Percentiles rank a stretch among this genome's conserved stretches.
Evolutionary conservation across 2,329 filamentous ascomycete species (phyloP).

Genomic region (Curvularia eragrostidis): DNA sequence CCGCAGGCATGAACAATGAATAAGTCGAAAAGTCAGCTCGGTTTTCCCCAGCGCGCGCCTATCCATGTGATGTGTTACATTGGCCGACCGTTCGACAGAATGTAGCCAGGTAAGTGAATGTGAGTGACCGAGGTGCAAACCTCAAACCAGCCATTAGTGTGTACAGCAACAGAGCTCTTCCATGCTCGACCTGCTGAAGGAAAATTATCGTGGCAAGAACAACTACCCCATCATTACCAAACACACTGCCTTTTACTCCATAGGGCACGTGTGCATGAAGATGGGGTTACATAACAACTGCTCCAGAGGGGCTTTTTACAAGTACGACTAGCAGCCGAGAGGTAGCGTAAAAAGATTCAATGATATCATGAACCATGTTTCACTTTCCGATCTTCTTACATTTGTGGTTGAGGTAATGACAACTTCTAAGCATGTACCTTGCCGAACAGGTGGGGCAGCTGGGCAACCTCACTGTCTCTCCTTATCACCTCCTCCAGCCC

Average conservation of each 20-base stretch:
- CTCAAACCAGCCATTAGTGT: slow-evolving; percentile 67
- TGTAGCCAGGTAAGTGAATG: slow-evolving; percentile 15
- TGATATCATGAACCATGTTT: slow-evolving; percentile 14
- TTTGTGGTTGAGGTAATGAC: slow-evolving; percentile 15
- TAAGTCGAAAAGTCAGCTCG: slow-evolving; percentile 45
- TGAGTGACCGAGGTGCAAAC: slow-evolving; percentile 23
- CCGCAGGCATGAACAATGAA: slow-evolving; percentile 49
- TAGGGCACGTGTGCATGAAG: slow-evolving; percentile 70
- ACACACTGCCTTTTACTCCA: slow-evolving; percentile 61
- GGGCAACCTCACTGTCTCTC: slow-evolving; percentile 17
- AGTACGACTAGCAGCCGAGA: not conserved
- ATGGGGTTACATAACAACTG: slow-evolving; percentile 61
- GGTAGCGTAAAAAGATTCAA: slow-evolving; percentile 2
- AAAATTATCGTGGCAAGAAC: slow-evolving; percentile 70
- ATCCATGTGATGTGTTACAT: slow-evolving; percentile 32
- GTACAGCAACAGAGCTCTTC: slow-evolving; percentile 69
- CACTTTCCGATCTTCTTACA: not conserved
- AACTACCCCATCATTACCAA: slow-evolving; percentile 68
- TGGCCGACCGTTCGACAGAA: slow-evolving; percentile 8
- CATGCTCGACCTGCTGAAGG: slow-evolving; percentile 71
- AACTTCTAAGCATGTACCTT: slow-evolving; percentile 18
- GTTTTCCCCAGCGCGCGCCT: slow-evolving; percentile 27
- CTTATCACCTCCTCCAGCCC: not conserved
- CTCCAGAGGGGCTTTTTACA: slow-evolving; percentile 13
- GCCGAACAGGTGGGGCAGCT: slow-evolving; percentile 26